Evolutionary conservation across 805 yeast genomes (phyloP).

Genomic region (Metschnikowia henanensis): DNA sequence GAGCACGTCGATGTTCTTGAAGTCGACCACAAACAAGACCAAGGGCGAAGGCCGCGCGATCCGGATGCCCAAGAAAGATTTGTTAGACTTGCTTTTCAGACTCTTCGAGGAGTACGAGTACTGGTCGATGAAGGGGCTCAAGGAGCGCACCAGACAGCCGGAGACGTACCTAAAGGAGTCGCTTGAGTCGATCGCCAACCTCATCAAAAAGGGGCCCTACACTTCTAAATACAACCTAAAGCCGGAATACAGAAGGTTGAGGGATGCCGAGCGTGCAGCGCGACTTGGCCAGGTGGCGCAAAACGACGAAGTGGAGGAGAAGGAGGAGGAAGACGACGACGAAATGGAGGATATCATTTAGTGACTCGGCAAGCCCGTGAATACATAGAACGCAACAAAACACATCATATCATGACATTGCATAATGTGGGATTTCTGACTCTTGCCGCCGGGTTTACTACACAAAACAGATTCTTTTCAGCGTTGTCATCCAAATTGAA

Average conservation of each 20-base stretch:
- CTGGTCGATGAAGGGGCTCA: conserved; percentile 93
- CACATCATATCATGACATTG: too few species aligned
- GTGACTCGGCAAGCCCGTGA: neutral
- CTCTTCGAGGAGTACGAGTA: conserved; percentile 94
- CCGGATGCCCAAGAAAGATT: conserved; percentile 90
- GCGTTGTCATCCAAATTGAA: too few species aligned
- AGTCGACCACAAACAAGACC: conserved; percentile 45
- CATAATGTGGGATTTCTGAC: too few species aligned
- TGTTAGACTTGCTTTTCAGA: conserved; percentile 83
- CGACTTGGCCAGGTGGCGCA: conserved; percentile 48
- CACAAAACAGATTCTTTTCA: too few species aligned
- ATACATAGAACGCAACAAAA: neutral
- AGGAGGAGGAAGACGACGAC: conserved; percentile 49
- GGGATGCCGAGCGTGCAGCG: conserved; percentile 75
- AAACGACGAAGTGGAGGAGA: conserved; percentile 36
- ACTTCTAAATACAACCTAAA: conserved; percentile 88
- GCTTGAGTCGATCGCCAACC: conserved; percentile 81
- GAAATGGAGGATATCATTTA: conserved; percentile 45
- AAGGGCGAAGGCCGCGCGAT: conserved; percentile 78
- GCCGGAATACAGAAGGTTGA: conserved; percentile 82
- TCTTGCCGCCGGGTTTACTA: too few species aligned
- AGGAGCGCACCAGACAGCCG: conserved; percentile 94
- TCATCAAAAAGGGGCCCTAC: conserved; percentile 94
- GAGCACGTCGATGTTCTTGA: conserved; percentile 67
- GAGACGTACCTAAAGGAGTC: conserved; percentile 91